phyloP scores from a whole-genome alignment of 352 stramenopile species.

The Phytopythium kandeliae region DNA sequence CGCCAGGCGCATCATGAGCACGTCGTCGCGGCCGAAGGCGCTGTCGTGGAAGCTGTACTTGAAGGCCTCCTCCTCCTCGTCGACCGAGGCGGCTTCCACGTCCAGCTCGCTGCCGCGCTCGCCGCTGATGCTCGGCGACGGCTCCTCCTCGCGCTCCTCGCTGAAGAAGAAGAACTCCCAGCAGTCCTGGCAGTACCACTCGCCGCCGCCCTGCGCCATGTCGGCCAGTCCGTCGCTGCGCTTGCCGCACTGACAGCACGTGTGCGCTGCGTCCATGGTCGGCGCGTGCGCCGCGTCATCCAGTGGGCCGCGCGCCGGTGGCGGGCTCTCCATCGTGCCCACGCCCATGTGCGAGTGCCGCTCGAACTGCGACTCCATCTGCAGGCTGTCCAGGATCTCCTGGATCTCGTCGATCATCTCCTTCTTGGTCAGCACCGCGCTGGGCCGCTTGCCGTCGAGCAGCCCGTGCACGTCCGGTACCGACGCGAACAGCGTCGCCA shows the following conservation, averaged over 20 bases:
- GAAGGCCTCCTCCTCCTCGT: constrained; percentile 31
- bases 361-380: constrained; percentile 79
- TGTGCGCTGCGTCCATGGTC: background rate
- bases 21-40: constrained; percentile 41
- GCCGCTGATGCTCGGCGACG: constrained; percentile 10
- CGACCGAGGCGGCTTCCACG: constrained; percentile 8
- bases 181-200: constrained; percentile 69
- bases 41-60: constrained; percentile 82
- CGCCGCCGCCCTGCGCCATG: constrained; percentile 30
- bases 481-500: constrained; percentile 42
- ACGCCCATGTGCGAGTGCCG: constrained; percentile 59
- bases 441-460: constrained; percentile 45
- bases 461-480: constrained; percentile 46
- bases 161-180: constrained; percentile 74
- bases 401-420: constrained; percentile 75
- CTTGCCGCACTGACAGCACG: constrained; percentile 47
- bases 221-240: constrained; percentile 49
- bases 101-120: constrained; percentile 10
- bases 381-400: constrained; percentile 65
- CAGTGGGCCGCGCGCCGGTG: constrained; percentile 8
- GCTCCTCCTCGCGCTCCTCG: constrained; percentile 26
- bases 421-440: constrained; percentile 62
- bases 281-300: constrained; percentile 18
- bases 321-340: constrained; percentile 25
- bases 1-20: constrained; percentile 12